Evolutionary conservation across 495 filamentous ascomycete species (phyloP).

Genomic region (Entonaema liquescens): DNA sequence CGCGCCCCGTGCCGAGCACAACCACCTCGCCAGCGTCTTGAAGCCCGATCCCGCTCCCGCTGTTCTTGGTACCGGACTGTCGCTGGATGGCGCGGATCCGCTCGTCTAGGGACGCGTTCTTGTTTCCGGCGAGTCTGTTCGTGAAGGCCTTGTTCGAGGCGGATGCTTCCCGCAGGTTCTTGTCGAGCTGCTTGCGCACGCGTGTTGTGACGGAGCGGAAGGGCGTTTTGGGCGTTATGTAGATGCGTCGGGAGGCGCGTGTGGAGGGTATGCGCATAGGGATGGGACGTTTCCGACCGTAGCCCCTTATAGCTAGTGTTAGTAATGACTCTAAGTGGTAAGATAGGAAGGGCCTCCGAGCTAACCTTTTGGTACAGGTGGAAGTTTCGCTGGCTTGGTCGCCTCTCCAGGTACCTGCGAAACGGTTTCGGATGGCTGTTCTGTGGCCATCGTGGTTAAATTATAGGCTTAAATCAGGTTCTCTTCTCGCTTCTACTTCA

Average conservation of each 20-base stretch:
- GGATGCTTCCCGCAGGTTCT: constrained; percentile 63
- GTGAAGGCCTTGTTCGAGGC: constrained; percentile 47
- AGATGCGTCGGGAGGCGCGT: constrained; percentile 65
- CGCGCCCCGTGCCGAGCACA: constrained; percentile 80
- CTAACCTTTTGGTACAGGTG: constrained; percentile 58
- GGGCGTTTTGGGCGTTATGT: constrained; percentile 76
- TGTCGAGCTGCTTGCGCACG: constrained; percentile 75
- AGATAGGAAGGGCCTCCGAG: neutral
- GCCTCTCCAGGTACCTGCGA: constrained; percentile 6
- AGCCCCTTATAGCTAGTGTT: constrained; percentile 59
- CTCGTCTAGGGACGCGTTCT: constrained; percentile 49
- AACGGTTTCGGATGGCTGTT: constrained; percentile 7
- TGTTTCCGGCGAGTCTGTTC: constrained; percentile 49
- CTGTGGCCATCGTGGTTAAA: constrained; percentile 12
- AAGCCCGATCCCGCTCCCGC: constrained; percentile 33
- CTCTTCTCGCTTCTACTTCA: neutral
- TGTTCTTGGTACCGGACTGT: constrained; percentile 31
- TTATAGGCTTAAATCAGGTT: neutral
- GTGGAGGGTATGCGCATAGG: constrained; percentile 54
- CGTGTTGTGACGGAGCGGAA: constrained; percentile 87
- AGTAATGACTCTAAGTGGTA: neutral
- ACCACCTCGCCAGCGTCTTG: constrained; percentile 66
- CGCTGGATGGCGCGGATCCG: constrained; percentile 54
- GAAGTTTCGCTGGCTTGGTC: constrained; percentile 53
- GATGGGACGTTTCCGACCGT: constrained; percentile 71